Percentiles rank a stretch among this genome's conserved stretches.
These are phyloP conservation scores for Phytophthora foliorum DNA, from an alignment of 352 stramenopile genomes.

Conservation along the genomic window DNA sequence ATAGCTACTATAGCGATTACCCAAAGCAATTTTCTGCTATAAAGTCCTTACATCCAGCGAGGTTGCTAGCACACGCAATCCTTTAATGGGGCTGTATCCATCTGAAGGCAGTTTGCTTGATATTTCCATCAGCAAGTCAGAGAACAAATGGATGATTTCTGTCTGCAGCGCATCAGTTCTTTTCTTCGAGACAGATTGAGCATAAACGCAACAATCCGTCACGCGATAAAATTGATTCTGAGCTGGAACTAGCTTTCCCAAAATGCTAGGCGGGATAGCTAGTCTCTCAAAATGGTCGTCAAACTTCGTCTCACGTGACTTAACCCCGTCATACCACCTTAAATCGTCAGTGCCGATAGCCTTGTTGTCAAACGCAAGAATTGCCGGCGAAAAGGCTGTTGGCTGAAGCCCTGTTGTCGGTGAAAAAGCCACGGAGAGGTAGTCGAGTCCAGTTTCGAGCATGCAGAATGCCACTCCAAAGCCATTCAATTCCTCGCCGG, in stretches of 20 bases:
- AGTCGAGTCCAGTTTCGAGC: slow-evolving; percentile 41
- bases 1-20: slow-evolving; percentile 16
- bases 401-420: slow-evolving; percentile 29
- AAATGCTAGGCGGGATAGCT: slow-evolving; percentile 32
- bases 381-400: slow-evolving; percentile 26
- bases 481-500: slow-evolving; percentile 50
- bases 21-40: background rate
- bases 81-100: slow-evolving; percentile 34
- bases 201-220: background rate
- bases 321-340: slow-evolving; percentile 27
- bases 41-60: slow-evolving; percentile 51
- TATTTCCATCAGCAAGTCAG: slow-evolving; percentile 52
- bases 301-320: slow-evolving; percentile 22
- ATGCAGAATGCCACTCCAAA: slow-evolving; percentile 66
- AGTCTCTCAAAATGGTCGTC: slow-evolving; percentile 50
- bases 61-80: slow-evolving; percentile 46
- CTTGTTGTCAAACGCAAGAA: slow-evolving; percentile 25
- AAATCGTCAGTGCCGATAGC: background rate
- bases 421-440: slow-evolving; percentile 38
- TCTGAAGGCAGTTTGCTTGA: slow-evolving; percentile 42
- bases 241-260: slow-evolving; percentile 27
- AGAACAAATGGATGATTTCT: slow-evolving; percentile 45
- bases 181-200: slow-evolving; percentile 50
- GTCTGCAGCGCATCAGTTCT: slow-evolving; percentile 30
- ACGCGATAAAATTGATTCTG: slow-evolving; percentile 20